Evolutionary conservation across 345 rosid species (phyloP).

Genomic region (Kernera saxatilis): DNA sequence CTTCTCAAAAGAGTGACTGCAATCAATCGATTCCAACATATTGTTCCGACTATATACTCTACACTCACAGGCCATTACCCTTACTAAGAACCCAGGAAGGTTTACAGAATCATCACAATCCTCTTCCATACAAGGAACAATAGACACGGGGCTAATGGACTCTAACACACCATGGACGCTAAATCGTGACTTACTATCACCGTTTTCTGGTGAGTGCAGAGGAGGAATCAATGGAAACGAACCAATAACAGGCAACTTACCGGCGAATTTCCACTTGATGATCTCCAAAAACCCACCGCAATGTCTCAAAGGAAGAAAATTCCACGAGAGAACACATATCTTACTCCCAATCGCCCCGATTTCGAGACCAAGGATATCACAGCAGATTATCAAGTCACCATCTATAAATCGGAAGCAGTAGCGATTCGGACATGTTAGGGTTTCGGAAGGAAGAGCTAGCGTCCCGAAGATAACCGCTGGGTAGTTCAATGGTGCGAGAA

Average conservation of each 20-base stretch:
- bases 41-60: conserved; percentile 31
- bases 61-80: conserved; percentile 56
- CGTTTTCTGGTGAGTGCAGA: neutral
- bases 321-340: conserved; percentile 61
- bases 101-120: conserved; percentile 26
- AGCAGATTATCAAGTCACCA: conserved; percentile 49
- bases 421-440: conserved; percentile 47
- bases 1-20: conserved; percentile 39
- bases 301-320: conserved; percentile 58
- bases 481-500: conserved; percentile 39
- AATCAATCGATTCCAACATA: neutral
- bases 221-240: conserved; percentile 42
- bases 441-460: conserved; percentile 44
- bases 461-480: conserved; percentile 57
- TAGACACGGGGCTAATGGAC: conserved; percentile 58
- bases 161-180: conserved; percentile 52
- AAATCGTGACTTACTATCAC: conserved; percentile 37
- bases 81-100: conserved; percentile 59
- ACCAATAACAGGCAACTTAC: conserved; percentile 17
- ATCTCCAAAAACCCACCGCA: conserved; percentile 72
- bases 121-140: conserved; percentile 47
- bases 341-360: conserved; percentile 35
- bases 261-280: conserved; percentile 48
- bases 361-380: conserved; percentile 56
- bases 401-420: conserved; percentile 74